A percentile compares a stretch with the other conserved stretches of the same genome.
Conservation (phyloP, 192 early-diverging fungal genomes). For the Backusella tarrabulga region DNA sequence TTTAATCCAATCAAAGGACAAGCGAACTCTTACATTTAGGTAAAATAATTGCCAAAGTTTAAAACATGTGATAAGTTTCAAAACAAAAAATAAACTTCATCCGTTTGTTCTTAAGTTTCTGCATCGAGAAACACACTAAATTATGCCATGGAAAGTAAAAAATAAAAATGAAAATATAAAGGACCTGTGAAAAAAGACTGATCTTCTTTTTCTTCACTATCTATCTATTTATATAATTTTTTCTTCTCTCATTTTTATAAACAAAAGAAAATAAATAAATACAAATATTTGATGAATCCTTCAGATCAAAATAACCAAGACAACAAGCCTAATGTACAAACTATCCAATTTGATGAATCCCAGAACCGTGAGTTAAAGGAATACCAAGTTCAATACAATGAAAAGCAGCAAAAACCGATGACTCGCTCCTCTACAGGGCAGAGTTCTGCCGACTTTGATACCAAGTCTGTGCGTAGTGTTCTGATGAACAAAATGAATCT, state of each 20-base stretch:
- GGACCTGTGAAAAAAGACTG: background rate
- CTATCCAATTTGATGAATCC: slow-evolving; percentile 15
- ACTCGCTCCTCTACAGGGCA: slow-evolving; percentile 17
- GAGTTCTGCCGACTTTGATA: slow-evolving; percentile 18
- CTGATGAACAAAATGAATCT: slow-evolving; percentile 31
- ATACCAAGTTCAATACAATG: slow-evolving; percentile 15
- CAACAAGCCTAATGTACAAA: background rate
- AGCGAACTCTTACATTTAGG: background rate
- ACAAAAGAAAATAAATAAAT: background rate
- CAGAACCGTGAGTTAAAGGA: slow-evolving; percentile 9
- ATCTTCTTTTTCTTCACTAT: background rate
- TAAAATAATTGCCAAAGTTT: background rate
- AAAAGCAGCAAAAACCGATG: slow-evolving; percentile 12
- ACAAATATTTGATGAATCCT: background rate
- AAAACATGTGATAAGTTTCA: slow-evolving; percentile 1
- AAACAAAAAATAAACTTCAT: background rate
- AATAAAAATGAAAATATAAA: background rate
- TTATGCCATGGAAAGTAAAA: background rate
- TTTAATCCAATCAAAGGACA: background rate
- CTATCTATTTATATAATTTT: background rate
- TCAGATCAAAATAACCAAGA: slow-evolving; percentile 4
- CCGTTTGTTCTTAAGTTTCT: background rate
- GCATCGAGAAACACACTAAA: background rate
- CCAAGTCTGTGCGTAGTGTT: slow-evolving; percentile 27
- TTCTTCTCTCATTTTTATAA: background rate